phyloP scores from a whole-genome alignment of 176 grass and related monocot genomes.

The Miscanthus lutarioriparius region DNA sequence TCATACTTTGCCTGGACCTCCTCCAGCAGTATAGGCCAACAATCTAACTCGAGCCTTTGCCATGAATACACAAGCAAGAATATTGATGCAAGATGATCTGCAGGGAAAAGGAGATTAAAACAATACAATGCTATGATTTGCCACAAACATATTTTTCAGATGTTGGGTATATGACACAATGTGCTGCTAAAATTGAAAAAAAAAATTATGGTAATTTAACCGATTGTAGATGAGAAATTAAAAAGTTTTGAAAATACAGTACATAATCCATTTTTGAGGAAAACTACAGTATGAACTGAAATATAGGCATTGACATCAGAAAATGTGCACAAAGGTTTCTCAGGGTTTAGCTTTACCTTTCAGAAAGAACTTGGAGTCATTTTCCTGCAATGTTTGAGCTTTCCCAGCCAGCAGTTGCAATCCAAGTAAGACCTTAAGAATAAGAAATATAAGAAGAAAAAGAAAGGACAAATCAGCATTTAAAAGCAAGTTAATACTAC shows the following conservation, averaged over 20 bases:
- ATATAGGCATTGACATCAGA: not conserved
- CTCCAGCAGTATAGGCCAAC: constrained; percentile 69
- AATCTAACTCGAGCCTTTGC: constrained; percentile 91
- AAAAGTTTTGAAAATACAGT: constrained; percentile 17
- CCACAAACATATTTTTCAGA: not conserved
- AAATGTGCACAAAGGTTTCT: not conserved
- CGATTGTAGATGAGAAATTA: not conserved
- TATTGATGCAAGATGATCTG: constrained; percentile 73
- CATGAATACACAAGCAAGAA: constrained; percentile 75
- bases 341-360: constrained; percentile 55
- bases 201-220: not conserved
- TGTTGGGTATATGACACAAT: not conserved
- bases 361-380: constrained; percentile 70
- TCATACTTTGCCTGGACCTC: constrained; percentile 66
- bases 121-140: not conserved
- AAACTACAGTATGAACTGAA: not conserved
- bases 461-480: constrained; percentile 11
- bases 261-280: not conserved
- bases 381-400: constrained; percentile 85
- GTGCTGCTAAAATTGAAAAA: not conserved
- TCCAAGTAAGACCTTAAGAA: constrained; percentile 75
- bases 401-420: constrained; percentile 77
- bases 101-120: constrained; percentile 6
- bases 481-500: constrained; percentile 2
- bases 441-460: constrained; percentile 26